Evolutionary conservation across 257 asterid species (phyloP), one percentile per base, ranked within the genome.

Genomic region (Capsicum baccatum): DNA sequence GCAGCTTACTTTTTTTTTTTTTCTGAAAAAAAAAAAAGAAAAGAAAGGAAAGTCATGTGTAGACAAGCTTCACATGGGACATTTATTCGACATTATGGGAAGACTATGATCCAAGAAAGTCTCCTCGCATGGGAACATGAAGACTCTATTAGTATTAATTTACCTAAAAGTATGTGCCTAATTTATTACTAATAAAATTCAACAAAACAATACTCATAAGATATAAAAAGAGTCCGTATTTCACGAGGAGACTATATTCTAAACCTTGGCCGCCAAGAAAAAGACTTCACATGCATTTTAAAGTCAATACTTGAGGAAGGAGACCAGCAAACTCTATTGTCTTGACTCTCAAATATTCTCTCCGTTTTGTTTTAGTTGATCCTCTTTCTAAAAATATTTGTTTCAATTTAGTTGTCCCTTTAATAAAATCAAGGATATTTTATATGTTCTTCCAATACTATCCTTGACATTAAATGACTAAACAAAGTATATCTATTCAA

Each of bases 251-350:
- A 44, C 80, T 26, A 48, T 47, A 44, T 81, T 83, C 84, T 83
- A 86, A 79, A 76, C 84, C 95, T 89, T 91, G 87, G 84, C 85
- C 8, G 84, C 87, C 92, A 90, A 91, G 91, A 55, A 81, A 79
- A 26, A 59, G 19, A 64, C 76, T 79, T 16, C 54, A 67, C 14
- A 37, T 37, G 86, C 71, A 89, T 81, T 39, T 67, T 19, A 0
- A 50, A 82, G 88, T 60, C 85, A 83, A 86, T 57, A 68, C 50
- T 83, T 44, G 73, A 35, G 63, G 81, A 52, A 76, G 60, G 50
- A 76, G 81, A 76, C 81, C 81, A 76, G 63, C 63, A 76, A 76
- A 76, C 63, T 71, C 33, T 76, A 52, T 52, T 52, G 81, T 21
- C 63, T 52, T 13, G 35, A 50, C 81, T 52, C 47, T 76, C 33